phyloP scores from a whole-genome alignment of 441 rosid species.

The Kokia cookei region DNA sequence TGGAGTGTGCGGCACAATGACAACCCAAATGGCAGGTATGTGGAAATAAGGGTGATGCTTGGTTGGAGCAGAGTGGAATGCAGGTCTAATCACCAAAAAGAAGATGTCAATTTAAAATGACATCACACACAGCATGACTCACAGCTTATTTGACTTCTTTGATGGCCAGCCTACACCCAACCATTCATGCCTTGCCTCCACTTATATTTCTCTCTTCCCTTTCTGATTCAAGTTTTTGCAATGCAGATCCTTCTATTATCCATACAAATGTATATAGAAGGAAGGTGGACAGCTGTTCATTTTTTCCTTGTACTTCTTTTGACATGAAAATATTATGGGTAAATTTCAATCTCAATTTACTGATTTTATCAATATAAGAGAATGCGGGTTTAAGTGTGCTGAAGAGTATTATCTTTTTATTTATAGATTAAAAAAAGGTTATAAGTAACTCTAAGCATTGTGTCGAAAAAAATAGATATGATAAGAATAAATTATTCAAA shows the following conservation, averaged over 20 bases:
- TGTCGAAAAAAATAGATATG: too few species aligned
- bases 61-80: slow-evolving; percentile 4
- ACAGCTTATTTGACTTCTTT: background rate
- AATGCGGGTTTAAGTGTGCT: rapidly evolving
- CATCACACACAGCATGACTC: background rate
- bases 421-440: rapidly evolving
- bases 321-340: too few species aligned
- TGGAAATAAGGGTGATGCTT: background rate
- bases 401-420: rapidly evolving
- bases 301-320: too few species aligned
- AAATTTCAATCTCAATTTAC: too few species aligned
- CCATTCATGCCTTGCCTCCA: background rate
- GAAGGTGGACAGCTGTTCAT: too few species aligned
- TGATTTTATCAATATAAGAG: rapidly evolving
- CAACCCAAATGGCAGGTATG: background rate
- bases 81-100: slow-evolving; percentile 4
- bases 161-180: background rate
- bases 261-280: too few species aligned
- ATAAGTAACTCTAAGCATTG: too few species aligned
- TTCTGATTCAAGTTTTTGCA: background rate
- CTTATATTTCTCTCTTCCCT: background rate
- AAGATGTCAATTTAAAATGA: background rate
- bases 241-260: too few species aligned
- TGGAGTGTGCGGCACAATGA: background rate
- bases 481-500: too few species aligned